Base-by-base conservation (phyloP, 345 rosid genomes). In the Pistacia atlantica region DNA sequence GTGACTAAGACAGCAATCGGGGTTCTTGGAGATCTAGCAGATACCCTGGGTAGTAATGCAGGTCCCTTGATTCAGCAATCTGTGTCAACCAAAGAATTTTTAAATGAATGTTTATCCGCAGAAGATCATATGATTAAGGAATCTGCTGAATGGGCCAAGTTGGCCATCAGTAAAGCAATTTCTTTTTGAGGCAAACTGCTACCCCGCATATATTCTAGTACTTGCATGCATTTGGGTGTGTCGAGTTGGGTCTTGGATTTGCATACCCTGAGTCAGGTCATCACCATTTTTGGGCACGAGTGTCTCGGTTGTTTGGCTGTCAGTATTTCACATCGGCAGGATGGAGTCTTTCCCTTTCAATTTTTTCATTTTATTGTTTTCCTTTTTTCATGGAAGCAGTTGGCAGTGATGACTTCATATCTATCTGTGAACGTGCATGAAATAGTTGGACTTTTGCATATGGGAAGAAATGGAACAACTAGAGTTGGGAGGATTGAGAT, bases 121-220 rank as follows among this genome's bases (percentile, higher is more conserved):
- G 89, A 86, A 57, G 91, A 88, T 61, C 81, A 79, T 78, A 68
- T 86, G 86, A 86, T 89, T 60, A 89, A 89, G 84, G 91, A 88
- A 86, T 88, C 91, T 70, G 91, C 91, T 12, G 89, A 88, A 76
- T 88, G 91, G 91, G 86, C 91, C 79, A 88, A 86, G 86, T 76
- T 88, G 86, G 89, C 91, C 79, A 83, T 88, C 71, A 75, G 73
- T 64, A 88, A 88, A 57, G 89, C 87, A 74, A 82, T 88, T 77
- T 81, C 89, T 71, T 84, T 79, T 81, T 88, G 84, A 88, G 77
- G 77, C 68, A 25, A 54, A 20, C 70, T 66, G 80, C 76, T 54
- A 55, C 63, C 14, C 63, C 14, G n/a, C 51, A 52, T 65, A 35
- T 77, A 62, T 70, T 69, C 77, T 82, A 80, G 79, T 79, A 77